Evolutionary conservation across 768 basidiomycete species (phyloP).

Genomic region (Termitomyces sp.): DNA sequence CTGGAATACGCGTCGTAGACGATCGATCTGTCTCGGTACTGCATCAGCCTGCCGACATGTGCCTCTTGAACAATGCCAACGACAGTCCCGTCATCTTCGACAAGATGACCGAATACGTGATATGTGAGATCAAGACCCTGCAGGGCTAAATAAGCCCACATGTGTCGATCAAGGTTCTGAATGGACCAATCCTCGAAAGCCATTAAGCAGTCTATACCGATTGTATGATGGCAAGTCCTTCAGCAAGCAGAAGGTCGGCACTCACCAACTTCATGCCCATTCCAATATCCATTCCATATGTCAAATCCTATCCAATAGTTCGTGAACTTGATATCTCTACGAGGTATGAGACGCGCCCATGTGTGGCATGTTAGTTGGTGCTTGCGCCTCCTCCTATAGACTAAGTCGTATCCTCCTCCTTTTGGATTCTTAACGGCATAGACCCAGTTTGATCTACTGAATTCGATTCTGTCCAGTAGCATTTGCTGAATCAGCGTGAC

Average conservation of each 20-base stretch:
- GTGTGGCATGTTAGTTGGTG: constrained; percentile 25
- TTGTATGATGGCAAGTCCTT: background rate
- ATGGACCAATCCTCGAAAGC: constrained; percentile 26
- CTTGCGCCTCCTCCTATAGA: constrained; percentile 22
- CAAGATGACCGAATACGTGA: constrained; percentile 30
- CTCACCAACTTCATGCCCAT: constrained; percentile 34
- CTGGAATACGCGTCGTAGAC: constrained; percentile 29
- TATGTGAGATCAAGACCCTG: constrained; percentile 32
- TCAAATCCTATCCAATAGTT: constrained; percentile 24
- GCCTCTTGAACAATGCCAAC: constrained; percentile 34
- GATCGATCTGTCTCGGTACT: constrained; percentile 23
- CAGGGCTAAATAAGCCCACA: constrained; percentile 26
- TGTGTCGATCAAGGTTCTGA: constrained; percentile 23
- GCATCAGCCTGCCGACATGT: constrained; percentile 27
- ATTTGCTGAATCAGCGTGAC: constrained; percentile 21
- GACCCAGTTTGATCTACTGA: constrained; percentile 33
- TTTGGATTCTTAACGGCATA: constrained; percentile 24
- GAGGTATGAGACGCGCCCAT: constrained; percentile 33
- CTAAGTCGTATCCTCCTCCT: constrained; percentile 28
- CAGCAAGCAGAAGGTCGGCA: background rate
- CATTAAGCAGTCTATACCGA: constrained; percentile 27
- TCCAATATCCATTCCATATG: constrained; percentile 34
- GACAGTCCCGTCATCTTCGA: constrained; percentile 26
- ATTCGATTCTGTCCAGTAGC: constrained; percentile 26
- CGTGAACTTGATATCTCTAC: constrained; percentile 32